Evolutionary conservation across 2,329 filamentous ascomycete genomes (phyloP), one percentile per base, ranked within the genome.

Genomic region (Rutstroemia sp.): DNA sequence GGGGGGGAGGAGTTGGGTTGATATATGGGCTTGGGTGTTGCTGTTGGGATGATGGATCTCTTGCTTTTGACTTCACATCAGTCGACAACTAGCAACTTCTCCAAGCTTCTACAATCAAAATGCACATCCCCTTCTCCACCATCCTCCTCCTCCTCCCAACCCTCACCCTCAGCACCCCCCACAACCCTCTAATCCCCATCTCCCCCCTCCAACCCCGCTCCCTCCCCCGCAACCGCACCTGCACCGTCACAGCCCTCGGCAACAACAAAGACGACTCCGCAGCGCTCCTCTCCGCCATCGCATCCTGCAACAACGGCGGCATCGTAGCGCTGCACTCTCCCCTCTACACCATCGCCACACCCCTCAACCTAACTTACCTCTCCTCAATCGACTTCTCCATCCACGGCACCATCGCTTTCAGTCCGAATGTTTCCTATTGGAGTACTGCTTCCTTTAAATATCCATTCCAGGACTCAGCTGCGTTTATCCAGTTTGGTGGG

Each of bases 231-330:
- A 54, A 30, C n/a, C 51, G 51, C 30, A 54, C 30, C 19, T 54
- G 51, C 19, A 27, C 38, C 21, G 51, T 54, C 10, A 19, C 40
- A 6, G 46, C 51, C 16, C 8, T 54, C 6, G 51, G 51, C 17
- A 38, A 34, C 16, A 44, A 44, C 6, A 19, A 19, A 21, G 51
- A 54, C n/a, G 51, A 54, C 38, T 48, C 42, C 7, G n/a, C 51
- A 2, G 42, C 42, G 5, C 30, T 54, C 3, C 21, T 54, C 2
- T 19, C 51, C 1, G 51, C 51, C 6, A 54, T 54, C 19, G 27
- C 48, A 48, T 48, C 51, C 9, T 54, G 51, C 34, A 54, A 54
- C 21, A 39, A 54, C 7, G 51, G 51, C 1, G 51, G 51, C 16
- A 19, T 54, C 8, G 51, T 54, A 2, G 30, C 46, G 10, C 23